Base-by-base conservation (phyloP, 2,329 filamentous ascomycete species). In the Talaromyces sp. region DNA sequence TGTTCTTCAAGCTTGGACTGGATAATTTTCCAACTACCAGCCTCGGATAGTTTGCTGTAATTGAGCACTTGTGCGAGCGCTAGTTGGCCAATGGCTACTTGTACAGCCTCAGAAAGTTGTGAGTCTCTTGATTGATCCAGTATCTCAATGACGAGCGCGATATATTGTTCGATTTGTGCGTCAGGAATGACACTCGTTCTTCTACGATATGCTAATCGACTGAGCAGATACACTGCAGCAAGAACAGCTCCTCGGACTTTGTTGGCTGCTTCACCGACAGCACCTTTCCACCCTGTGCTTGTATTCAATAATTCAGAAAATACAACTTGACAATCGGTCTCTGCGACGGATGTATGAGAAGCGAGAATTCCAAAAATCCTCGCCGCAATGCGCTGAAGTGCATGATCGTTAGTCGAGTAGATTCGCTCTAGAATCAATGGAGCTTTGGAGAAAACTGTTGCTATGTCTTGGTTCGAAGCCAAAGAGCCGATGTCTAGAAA, bases 351-450 rank as follows among this genome's bases (percentile, higher is more conserved):
- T 35, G 77, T 72, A 74, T 94, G 90, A 0, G 92, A 89, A 0
- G 86, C 87, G 5, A 97, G 78, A 13, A 97, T 89, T 0, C 93
- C 93, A 70, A 93, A 87, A 0, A 87, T 85, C 66, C 87, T 88
- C 16, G 92, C 88, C 1, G 89, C 88, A 33, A 89, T 81, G 43
- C 83, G 81, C 41, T 93, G 85, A 6, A 90, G 83, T 63, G 87
- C 84, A 67, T 87, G 84, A 69, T 90, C 89, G 73, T 93, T 95
- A 6, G 62, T 66, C 16, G 90, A 92, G 67, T 83, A 84, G 62
- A 93, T 81, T 10, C 89, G 80, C 9, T 82, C 79, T 31, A 89
- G 75, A 19, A 96, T 78, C 54, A 84, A 82, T 7, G 76, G 74
- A 1, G 83, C 80, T 31, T 83, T 81, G 5, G 75, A 70, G 1